Percentiles rank a stretch among this genome's conserved stretches.
Evolutionary conservation across 108 stramenopile species (phyloP).

Genomic region (Epipyxis sp.): DNA sequence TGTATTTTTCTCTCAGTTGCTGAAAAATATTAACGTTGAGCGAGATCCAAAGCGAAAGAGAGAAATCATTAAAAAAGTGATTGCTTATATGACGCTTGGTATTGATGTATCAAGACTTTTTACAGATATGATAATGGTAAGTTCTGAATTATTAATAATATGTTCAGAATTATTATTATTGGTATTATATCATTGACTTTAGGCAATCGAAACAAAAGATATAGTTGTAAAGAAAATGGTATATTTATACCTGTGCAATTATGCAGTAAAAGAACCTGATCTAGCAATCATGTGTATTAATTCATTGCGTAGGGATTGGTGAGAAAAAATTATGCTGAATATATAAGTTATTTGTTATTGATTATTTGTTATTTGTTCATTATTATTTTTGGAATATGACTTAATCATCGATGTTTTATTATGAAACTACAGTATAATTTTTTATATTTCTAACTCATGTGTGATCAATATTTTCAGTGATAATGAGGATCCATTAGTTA

Average conservation of each 20-base stretch:
- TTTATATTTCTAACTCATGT: neutral
- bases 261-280: slow-evolving; percentile 90
- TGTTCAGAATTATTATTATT: neutral
- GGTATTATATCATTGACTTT: neutral
- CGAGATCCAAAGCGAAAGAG: slow-evolving; percentile 84
- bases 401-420: no score
- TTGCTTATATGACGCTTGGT: slow-evolving; percentile 99
- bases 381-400: no score
- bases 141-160: slow-evolving; percentile 26
- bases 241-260: slow-evolving; percentile 94
- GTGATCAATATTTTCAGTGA: no score
- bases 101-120: slow-evolving; percentile 98
- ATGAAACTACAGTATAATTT: slow-evolving; percentile 3
- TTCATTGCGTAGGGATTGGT: slow-evolving; percentile 95
- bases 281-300: slow-evolving; percentile 99
- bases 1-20: slow-evolving; percentile 49
- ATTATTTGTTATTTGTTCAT: no score
- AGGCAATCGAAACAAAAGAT: slow-evolving; percentile 73
- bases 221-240: slow-evolving; percentile 99
- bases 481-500: slow-evolving; percentile 96
- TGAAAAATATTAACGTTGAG: slow-evolving; percentile 83
- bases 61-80: slow-evolving; percentile 99
- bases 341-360: no score
- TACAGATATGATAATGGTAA: slow-evolving; percentile 96
- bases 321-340: neutral